Evolutionary conservation across 768 basidiomycete genomes (phyloP), one percentile per base, ranked within the genome.

Genomic region (Roridomyces roridus): DNA sequence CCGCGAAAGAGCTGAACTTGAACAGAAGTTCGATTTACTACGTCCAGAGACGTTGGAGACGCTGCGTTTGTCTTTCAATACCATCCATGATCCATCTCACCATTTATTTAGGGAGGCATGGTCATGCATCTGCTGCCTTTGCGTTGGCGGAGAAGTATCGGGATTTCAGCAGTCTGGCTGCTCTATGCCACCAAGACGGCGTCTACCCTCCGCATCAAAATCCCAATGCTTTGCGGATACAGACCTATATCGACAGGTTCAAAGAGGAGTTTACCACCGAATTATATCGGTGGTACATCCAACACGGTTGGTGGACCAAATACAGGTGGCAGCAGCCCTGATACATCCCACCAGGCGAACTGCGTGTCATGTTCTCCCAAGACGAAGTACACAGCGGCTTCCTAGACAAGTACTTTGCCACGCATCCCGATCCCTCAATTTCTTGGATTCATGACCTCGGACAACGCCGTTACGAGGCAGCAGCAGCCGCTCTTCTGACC

Each of bases 261-360:
- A 85, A 88, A 46, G 87, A 93, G 29, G 85, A 85, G 12, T 98
- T 98, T 62, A 89, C 94, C 0, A 85, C 81, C n/a, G 88, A 93
- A 66, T 79, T 97, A n/a, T 96, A 92, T 67, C 84, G 86, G 66
- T 97, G 91, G 91, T 96, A 93, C 70, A 90, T 96, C 46, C 91
- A 94, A 62, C 88, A 95, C 61, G 92, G 93, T 91, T 53, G 40
- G 82, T 68, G 18, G 21, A 9, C 23, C 14, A 35, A 28, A 21
- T 12, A 12, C 12, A 39, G 20, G 17, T 23, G 24, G 25, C 24
- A 18, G 51, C 14, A 36, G 37, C 56, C 63, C 44, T 25, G n/a
- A 43, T 26, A 10, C 35, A 40, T 45, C 26, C 17, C 39, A 58
- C 3, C 45, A 93, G 92, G 91, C 17, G 93, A 94, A 72, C 72